These are phyloP conservation scores for Wallemia ichthyophaga DNA, from an alignment of 1,284 basidiomycete species.

Conservation along the genomic window DNA sequence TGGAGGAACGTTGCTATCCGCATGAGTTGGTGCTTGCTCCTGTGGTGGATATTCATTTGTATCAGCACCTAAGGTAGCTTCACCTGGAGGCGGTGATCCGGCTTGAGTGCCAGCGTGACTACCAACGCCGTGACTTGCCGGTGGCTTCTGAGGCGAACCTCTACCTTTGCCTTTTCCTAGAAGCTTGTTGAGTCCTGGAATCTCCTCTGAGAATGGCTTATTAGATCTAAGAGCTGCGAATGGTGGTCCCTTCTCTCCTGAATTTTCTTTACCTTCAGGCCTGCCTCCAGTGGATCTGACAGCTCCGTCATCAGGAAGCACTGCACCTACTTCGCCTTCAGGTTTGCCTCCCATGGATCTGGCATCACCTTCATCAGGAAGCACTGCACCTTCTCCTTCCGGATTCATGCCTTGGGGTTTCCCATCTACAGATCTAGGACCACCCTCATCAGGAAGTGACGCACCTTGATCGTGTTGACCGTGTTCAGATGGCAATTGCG, in stretches of 20 bases:
- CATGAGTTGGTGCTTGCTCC: neutral
- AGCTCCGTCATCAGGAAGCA: too few species aligned
- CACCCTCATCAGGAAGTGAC: neutral
- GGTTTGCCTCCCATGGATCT: too few species aligned
- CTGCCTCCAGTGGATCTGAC: neutral
- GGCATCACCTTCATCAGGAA: neutral
- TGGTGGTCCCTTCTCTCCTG: neutral
- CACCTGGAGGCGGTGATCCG: too few species aligned
- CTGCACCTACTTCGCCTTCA: too few species aligned
- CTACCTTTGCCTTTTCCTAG: neutral
- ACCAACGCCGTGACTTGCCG: too few species aligned
- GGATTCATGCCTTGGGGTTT: too few species aligned
- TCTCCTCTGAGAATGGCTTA: neutral
- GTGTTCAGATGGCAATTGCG: neutral
- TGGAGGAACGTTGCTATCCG: too few species aligned
- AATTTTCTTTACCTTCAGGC: neutral
- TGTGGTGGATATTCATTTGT: neutral
- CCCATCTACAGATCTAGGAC: too few species aligned
- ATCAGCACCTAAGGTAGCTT: too few species aligned
- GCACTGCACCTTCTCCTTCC: too few species aligned
- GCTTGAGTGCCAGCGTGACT: neutral
- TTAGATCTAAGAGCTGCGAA: neutral
- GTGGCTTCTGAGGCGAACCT: neutral
- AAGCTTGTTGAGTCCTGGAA: neutral
- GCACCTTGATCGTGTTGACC: neutral